Base-by-base conservation (phyloP, 1,284 basidiomycete species). In the Tilletia horrida region DNA sequence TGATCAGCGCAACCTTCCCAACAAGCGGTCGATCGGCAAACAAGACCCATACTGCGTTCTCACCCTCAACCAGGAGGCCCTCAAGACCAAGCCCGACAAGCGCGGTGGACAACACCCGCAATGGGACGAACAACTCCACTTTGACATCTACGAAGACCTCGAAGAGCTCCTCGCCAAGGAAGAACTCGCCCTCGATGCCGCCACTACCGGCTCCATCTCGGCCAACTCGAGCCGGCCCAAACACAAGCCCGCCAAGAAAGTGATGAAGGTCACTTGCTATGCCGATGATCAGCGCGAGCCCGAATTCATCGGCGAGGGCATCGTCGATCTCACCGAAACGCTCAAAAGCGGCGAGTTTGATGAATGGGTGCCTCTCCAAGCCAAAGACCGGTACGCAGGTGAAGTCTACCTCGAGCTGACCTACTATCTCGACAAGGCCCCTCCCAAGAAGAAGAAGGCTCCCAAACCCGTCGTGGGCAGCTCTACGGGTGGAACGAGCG, bases 41-140 rank as follows among this genome's bases (percentile, higher is more conserved):
- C 96, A 98, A 83, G 93, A 97, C 81, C 96, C 96, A 0, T 98
- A 94, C 83, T 95, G 93, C 77, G 85, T 89, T 27, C 86, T 97
- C 47, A 84, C 85, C 6, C 85, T 93, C 68, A 90, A 91, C 76
- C 61, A 65, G 18, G 71, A 76, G 29, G 63, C 63, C 94, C 95
- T 35, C 91, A 91, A 82, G 88, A 81, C 80, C 16, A 72, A 72
- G 42, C 70, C 93, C 8, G 91, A 97, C 83, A 94, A 92, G 81
- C 90, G 93, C 45, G 95, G 96, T 64, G 96, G 96, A 3, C 95
- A 98, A 82, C 93, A 96, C 82, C 96, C 95, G 8, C 91, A 92
- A 82, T 99, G 96, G 95, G 96, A 99, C 82, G 93, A 96, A 79
- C 95, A 99, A 84, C 86, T 98, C 73, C 90, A 96, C 57, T 98